Evolutionary conservation across 2,329 filamentous ascomycete species (phyloP), one percentile per base, ranked within the genome.

Genomic region (Ophiosphaerella korrae): DNA sequence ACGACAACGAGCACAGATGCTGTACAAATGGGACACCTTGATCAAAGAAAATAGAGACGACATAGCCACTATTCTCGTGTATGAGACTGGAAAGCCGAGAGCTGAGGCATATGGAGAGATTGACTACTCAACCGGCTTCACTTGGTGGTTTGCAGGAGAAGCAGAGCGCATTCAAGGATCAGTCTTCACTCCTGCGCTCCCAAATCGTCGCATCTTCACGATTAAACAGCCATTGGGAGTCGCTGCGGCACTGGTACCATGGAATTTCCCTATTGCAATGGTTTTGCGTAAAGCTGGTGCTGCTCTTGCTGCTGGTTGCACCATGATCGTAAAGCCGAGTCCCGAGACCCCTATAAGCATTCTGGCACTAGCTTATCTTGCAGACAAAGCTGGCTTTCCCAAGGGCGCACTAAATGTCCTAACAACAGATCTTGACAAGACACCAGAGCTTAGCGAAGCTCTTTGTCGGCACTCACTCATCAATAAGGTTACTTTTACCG

Each of bases 171-270:
- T 87, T n/a, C 78, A 82, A 23, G 88, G 88, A 13, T 80, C 80
- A 0, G 80, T 87, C 4, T 81, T 84, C 39, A 77, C 80, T 0
- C 80, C 86, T 0, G 77, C 87, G 0, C 74, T 83, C 0, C 84
- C 88, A 0, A 84, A 84, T 29, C 78, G 88, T 5, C 79, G 88
- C 11, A 80, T 86, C 2, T 83, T 92, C 53, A 88, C 86, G 0
- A 82, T 92, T 60, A 92, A 92, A 76, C 87, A 90, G 71, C 87
- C 87, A 0, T 80, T 89, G 51, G 88, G 88, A 48, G 86, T 89
- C 9, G 80, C 83, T 0, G 87, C 82, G 0, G 87, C 87, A 0
- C 74, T 90, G 13, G 86, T 89, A 1, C 87, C 88, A 4, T 90
- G 87, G 87, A 88, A 90, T 62, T 89, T 88, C 57, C 86, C 86